Percentiles rank a stretch among this genome's conserved stretches.
Evolutionary conservation across 371 early-diverging fungal species (phyloP).

Genomic region (Mortierella sp.): DNA sequence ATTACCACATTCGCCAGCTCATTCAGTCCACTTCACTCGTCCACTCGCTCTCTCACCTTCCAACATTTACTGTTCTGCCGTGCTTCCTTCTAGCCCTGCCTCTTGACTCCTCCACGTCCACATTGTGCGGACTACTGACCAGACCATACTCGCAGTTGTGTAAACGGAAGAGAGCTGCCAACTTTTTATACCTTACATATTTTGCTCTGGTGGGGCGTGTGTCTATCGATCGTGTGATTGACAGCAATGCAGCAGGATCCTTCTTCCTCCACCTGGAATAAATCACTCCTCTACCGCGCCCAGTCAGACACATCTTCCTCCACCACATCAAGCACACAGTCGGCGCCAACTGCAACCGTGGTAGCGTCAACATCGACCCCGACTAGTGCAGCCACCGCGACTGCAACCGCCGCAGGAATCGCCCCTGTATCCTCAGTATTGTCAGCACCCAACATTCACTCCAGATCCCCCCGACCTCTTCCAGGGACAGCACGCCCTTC

Average conservation of each 20-base stretch:
- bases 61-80: too few species aligned
- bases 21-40: background rate
- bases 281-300: slow-evolving; percentile 14
- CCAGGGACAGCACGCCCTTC: slow-evolving; percentile 8
- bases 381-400: slow-evolving; percentile 7
- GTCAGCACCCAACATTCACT: slow-evolving; percentile 9
- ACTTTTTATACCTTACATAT: too few species aligned
- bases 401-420: slow-evolving; percentile 3
- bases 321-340: background rate
- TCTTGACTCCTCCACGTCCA: background rate
- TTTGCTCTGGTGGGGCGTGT: slow-evolving; percentile 20
- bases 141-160: too few species aligned
- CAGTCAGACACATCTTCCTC: slow-evolving; percentile 14
- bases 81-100: background rate
- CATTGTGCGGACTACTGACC: too few species aligned
- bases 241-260: slow-evolving; percentile 51
- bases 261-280: slow-evolving; percentile 28
- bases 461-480: slow-evolving; percentile 11
- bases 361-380: slow-evolving; percentile 7
- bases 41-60: slow-evolving; percentile 1
- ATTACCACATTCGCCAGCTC: too few species aligned
- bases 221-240: slow-evolving; percentile 22
- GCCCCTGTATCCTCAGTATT: slow-evolving; percentile 11
- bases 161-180: too few species aligned
- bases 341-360: slow-evolving; percentile 4